Percentiles rank a stretch among this genome's conserved stretches.
phyloP scores from a whole-genome alignment of 805 yeast species.

The Suhomyces prunicola region DNA sequence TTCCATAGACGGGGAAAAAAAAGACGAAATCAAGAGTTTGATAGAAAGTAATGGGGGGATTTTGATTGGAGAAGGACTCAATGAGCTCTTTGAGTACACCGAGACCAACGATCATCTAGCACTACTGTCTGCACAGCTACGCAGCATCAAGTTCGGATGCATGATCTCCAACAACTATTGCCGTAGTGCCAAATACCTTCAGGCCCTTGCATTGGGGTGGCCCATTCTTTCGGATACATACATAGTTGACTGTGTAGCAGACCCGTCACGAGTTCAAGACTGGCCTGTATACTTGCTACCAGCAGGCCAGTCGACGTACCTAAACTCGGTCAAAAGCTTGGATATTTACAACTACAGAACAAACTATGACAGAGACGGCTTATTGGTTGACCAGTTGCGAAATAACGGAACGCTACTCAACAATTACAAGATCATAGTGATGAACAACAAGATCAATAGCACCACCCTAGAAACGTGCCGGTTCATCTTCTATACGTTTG shows the following conservation, averaged over 20 bases:
- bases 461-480: constrained; percentile 33
- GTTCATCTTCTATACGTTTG: constrained; percentile 46
- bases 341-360: constrained; percentile 45
- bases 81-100: constrained; percentile 23
- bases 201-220: constrained; percentile 80
- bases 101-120: constrained; percentile 7
- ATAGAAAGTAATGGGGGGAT: constrained; percentile 44
- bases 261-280: constrained; percentile 20
- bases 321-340: constrained; percentile 45
- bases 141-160: constrained; percentile 54
- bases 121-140: constrained; percentile 8
- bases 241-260: constrained; percentile 47
- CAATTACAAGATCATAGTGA: constrained; percentile 33
- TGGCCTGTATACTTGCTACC: constrained; percentile 64
- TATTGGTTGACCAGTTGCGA: constrained; percentile 39
- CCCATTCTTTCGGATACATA: constrained; percentile 67
- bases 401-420: constrained; percentile 37
- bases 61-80: constrained; percentile 34
- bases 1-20: constrained; percentile 30
- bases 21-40: constrained; percentile 27
- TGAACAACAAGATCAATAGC: constrained; percentile 23
- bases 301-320: constrained; percentile 60
- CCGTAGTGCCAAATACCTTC: constrained; percentile 74
- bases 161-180: constrained; percentile 55
- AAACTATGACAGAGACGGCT: constrained; percentile 28